These are phyloP conservation scores for Aspergillus ustus DNA, from an alignment of 2,329 filamentous ascomycete genomes.

Conservation along the genomic window DNA sequence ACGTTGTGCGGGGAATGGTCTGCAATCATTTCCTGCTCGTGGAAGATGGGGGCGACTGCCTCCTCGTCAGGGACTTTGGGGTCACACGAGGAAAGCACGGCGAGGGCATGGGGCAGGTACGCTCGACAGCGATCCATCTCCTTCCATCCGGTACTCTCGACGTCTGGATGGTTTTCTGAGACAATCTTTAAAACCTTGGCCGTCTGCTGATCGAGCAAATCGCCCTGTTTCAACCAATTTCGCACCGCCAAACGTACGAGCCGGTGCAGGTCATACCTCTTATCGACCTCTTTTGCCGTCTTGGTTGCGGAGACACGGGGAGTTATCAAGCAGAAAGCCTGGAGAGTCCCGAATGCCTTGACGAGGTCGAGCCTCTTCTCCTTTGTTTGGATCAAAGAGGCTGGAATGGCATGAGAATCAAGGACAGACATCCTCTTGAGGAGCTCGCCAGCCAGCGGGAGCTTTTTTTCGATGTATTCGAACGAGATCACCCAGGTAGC, in stretches of 20 bases:
- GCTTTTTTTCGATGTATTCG: conserved; percentile 1
- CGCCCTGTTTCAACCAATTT: not conserved
- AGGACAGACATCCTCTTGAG: conserved; percentile 6
- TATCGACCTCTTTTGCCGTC: not conserved
- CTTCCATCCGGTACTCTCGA: not conserved
- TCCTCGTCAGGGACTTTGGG: not conserved
- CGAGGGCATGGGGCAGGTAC: not conserved
- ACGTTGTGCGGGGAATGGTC: not conserved
- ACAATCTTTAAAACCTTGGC: not conserved
- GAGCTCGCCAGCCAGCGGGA: not conserved
- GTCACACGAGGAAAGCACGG: not conserved
- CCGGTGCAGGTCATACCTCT: conserved; percentile 2
- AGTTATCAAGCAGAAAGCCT: conserved; percentile 1
- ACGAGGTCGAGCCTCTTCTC: not conserved
- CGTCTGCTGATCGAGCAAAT: not conserved
- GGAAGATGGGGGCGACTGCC: not conserved
- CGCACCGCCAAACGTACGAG: not conserved
- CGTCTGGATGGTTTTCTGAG: not conserved
- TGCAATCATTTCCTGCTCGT: not conserved
- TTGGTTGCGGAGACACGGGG: not conserved
- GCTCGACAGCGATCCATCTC: not conserved
- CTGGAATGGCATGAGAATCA: conserved; percentile 1
- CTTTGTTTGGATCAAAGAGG: not conserved
- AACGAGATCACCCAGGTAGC: conserved; percentile 12
- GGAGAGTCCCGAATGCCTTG: conserved; percentile 1